Evolutionary conservation across 2,329 filamentous ascomycete genomes (phyloP).

Genomic region (Chrysoporthe deuterocubensis): DNA sequence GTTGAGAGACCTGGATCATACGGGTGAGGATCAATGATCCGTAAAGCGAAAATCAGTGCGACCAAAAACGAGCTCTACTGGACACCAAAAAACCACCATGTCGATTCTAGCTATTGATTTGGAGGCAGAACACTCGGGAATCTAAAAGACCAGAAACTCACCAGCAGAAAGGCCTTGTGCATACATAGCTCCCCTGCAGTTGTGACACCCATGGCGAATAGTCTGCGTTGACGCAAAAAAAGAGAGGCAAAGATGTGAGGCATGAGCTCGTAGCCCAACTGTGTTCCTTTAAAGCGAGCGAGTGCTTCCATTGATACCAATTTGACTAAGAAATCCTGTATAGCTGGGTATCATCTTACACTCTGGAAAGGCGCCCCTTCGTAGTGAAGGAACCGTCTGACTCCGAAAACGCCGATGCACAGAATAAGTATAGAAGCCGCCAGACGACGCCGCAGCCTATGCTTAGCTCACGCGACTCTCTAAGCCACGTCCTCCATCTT

Average conservation of each 20-base stretch:
- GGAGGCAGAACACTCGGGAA: not conserved
- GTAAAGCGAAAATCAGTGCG: not conserved
- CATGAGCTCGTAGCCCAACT: not conserved
- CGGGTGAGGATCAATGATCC: slow-evolving; percentile 20
- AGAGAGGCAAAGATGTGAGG: not conserved
- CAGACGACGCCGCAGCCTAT: not conserved
- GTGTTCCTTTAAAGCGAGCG: not conserved
- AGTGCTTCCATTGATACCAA: not conserved
- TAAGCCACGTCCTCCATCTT: slow-evolving; percentile 76
- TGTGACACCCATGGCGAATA: not conserved
- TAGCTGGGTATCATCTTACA: slow-evolving; percentile 18
- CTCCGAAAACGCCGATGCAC: slow-evolving; percentile 5
- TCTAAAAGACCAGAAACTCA: too few relatives aligned
- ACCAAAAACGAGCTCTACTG: too few relatives aligned
- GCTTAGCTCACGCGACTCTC: not conserved
- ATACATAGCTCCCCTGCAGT: too few relatives aligned
- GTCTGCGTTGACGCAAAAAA: not conserved
- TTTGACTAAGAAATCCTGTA: not conserved
- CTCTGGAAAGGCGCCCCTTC: slow-evolving; percentile 4
- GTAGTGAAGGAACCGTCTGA: not conserved
- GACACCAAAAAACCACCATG: too few relatives aligned
- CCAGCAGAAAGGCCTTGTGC: too few relatives aligned
- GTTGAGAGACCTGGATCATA: slow-evolving; percentile 25
- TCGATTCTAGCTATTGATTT: too few relatives aligned
- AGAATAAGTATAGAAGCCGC: not conserved